Percentiles rank a stretch among this genome's conserved stretches.
Evolutionary conservation across 306 rosid genomes (phyloP).

Genomic region (Vicia faba): DNA sequence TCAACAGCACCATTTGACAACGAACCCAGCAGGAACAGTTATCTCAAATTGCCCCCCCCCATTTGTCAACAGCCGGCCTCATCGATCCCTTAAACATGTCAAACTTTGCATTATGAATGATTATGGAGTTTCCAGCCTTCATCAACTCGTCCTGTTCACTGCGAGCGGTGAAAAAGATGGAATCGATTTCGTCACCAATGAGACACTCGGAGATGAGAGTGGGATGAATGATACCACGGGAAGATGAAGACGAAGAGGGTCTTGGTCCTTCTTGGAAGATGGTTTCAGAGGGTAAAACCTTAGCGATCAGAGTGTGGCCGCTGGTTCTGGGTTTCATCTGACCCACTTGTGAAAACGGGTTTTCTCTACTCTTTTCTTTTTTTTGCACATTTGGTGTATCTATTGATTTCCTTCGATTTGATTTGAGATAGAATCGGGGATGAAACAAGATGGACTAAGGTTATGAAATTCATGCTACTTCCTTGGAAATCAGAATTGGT

Average conservation of each 20-base stretch:
- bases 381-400: slow-evolving; percentile 39
- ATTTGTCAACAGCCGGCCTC: slow-evolving; percentile 54
- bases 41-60: slow-evolving; percentile 55
- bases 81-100: slow-evolving; percentile 57
- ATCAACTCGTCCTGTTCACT: slow-evolving; percentile 79
- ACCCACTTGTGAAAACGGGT: slow-evolving; percentile 75
- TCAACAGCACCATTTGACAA: no score
- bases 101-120: slow-evolving; percentile 55
- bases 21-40: slow-evolving; percentile 47
- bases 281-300: no score
- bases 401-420: slow-evolving; percentile 25
- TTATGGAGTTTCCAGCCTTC: slow-evolving; percentile 47
- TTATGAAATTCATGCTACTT: no score
- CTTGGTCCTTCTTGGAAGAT: no score
- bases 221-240: no score
- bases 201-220: no score
- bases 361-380: slow-evolving; percentile 56
- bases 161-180: slow-evolving; percentile 80
- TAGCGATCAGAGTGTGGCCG: no score
- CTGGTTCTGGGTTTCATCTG: slow-evolving; percentile 83
- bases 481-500: no score
- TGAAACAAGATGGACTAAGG: no score
- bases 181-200: slow-evolving; percentile 77
- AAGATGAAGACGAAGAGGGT: no score
- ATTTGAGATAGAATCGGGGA: no score